Percentiles rank a stretch among this genome's conserved stretches.
phyloP scores from a whole-genome alignment of 164 flowering plant genomes.

The Aristolochia californica region DNA sequence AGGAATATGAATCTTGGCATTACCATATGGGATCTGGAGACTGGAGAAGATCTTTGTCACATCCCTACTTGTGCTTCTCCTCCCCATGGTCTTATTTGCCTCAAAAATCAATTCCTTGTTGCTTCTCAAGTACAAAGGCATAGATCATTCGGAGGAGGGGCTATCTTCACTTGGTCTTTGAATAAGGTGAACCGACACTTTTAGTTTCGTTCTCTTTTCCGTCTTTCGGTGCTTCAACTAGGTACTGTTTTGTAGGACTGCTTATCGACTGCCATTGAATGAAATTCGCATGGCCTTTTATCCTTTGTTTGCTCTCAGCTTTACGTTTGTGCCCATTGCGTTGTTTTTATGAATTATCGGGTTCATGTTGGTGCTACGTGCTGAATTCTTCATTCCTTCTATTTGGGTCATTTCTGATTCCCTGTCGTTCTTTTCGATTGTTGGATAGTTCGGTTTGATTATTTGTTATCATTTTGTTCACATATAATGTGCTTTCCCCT shows the following conservation, averaged over 20 bases:
- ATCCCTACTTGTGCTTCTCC: conserved; percentile 53
- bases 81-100: conserved; percentile 35
- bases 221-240: not conserved
- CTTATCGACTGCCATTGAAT: not conserved
- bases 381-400: too few relatives aligned
- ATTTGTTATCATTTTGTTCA: not conserved
- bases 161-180: conserved; percentile 40
- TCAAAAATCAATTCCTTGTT: conserved; percentile 34
- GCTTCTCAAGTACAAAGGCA: conserved; percentile 45
- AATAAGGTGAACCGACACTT: conserved; percentile 27
- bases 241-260: not conserved
- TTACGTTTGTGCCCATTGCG: too few relatives aligned
- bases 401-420: not conserved
- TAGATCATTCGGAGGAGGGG: conserved; percentile 42
- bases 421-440: not conserved
- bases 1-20: conserved; percentile 32
- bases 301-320: too few relatives aligned
- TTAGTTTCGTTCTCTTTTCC: not conserved
- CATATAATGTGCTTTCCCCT: not conserved
- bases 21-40: conserved; percentile 35
- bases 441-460: not conserved
- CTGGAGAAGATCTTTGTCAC: conserved; percentile 34
- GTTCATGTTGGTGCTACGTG: too few relatives aligned
- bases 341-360: too few relatives aligned
- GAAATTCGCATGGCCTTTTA: not conserved